Evolutionary conservation across 78 protist genomes (phyloP).

Genomic region (Abeoforma whisleri): DNA sequence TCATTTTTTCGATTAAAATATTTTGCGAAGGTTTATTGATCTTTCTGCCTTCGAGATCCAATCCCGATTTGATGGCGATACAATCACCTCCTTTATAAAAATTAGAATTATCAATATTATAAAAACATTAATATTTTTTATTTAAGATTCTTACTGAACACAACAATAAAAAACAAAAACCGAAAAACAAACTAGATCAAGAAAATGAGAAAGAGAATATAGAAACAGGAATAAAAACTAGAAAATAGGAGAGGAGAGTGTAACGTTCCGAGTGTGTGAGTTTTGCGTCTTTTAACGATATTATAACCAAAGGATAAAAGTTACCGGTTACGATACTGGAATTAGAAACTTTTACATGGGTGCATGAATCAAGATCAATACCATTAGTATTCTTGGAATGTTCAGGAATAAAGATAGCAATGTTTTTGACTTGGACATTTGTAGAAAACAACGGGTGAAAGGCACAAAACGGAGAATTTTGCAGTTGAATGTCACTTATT

Average conservation of each 20-base stretch:
- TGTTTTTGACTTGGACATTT: constrained; percentile 24
- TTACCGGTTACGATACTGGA: constrained; percentile 27
- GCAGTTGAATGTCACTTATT: constrained; percentile 20
- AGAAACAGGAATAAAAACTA: too few species aligned
- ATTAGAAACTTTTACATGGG: constrained; percentile 31
- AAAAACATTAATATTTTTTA: too few species aligned
- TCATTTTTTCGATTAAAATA: constrained; percentile 2
- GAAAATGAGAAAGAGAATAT: too few species aligned
- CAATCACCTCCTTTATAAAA: neutral
- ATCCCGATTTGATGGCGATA: constrained; percentile 23
- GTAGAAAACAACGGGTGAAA: constrained; percentile 38
- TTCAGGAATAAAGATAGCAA: constrained; percentile 31
- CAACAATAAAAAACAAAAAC: too few species aligned
- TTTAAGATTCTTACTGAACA: too few species aligned
- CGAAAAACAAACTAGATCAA: too few species aligned
- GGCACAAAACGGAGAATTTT: constrained; percentile 42
- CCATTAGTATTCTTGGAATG: constrained; percentile 51
- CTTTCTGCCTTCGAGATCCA: constrained; percentile 10
- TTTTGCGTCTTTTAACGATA: too few species aligned
- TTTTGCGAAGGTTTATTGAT: neutral
- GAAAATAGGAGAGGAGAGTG: too few species aligned
- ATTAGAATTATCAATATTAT: too few species aligned
- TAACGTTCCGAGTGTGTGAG: too few species aligned
- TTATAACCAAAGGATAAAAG: too few species aligned
- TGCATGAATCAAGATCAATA: constrained; percentile 49